Evolutionary conservation across 371 early-diverging fungal species (phyloP).

Genomic region (Mortierella sp.): DNA sequence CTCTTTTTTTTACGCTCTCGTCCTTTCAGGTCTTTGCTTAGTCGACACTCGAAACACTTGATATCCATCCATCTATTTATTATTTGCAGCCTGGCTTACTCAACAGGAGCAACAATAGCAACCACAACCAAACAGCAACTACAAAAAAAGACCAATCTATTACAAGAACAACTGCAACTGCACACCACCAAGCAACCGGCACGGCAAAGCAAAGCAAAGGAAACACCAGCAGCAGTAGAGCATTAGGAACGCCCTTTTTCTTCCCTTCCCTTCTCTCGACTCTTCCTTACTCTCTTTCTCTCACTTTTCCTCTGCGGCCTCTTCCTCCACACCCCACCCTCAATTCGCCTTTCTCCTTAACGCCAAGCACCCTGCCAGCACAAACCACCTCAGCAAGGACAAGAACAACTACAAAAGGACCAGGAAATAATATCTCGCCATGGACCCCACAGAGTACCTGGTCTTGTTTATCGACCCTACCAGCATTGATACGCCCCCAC

Average conservation of each 20-base stretch:
- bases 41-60: not conserved
- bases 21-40: not conserved
- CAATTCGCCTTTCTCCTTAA: not conserved
- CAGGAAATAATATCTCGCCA: conserved; percentile 12
- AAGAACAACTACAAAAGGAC: not conserved
- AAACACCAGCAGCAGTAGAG: too few species aligned
- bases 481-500: conserved; percentile 33
- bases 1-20: not conserved
- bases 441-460: conserved; percentile 44
- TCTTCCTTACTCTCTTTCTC: not conserved
- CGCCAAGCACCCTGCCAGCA: not conserved
- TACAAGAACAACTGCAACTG: too few species aligned
- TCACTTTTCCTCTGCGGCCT: not conserved
- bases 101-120: not conserved
- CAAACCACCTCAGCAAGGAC: not conserved
- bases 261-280: not conserved
- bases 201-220: too few species aligned
- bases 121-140: not conserved
- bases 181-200: too few species aligned
- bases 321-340: not conserved
- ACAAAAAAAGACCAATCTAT: not conserved
- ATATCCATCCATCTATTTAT: not conserved
- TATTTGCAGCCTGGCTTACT: not conserved
- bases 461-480: conserved; percentile 45
- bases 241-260: not conserved